Evolutionary conservation across 371 early-diverging fungal species (phyloP).

Genomic region (Sporodiniella umbellata): DNA sequence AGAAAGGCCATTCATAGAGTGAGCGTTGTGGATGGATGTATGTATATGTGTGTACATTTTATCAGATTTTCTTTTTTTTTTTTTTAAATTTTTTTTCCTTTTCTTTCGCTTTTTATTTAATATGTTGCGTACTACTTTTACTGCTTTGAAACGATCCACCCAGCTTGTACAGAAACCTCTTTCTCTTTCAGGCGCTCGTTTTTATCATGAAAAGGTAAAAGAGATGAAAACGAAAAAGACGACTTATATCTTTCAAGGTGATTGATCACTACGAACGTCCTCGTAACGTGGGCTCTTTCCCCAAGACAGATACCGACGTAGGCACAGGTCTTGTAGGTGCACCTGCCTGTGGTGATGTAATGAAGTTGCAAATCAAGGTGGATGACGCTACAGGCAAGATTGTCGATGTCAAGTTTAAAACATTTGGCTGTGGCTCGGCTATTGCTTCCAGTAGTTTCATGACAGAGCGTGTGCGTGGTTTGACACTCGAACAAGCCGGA

Average conservation of each 20-base stretch:
- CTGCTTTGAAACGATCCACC: conserved; percentile 15
- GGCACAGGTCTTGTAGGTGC: conserved; percentile 99
- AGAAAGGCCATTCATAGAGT: no score
- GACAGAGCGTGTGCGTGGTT: conserved; percentile 93
- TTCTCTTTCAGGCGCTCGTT: conserved; percentile 40
- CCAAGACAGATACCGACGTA: conserved; percentile 80
- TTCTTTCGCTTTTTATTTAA: background rate
- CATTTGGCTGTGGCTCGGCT: conserved; percentile 99
- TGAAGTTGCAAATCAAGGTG: conserved; percentile 98
- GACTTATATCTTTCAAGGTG: conserved; percentile 43
- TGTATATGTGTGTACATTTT: no score
- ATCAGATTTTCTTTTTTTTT: no score
- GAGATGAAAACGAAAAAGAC: background rate
- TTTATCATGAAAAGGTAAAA: conserved; percentile 76
- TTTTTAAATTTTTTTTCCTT: conserved; percentile 1
- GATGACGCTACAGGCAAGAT: conserved; percentile 88
- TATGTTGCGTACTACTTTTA: conserved; percentile 31
- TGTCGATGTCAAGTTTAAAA: conserved; percentile 97
- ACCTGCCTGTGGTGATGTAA: conserved; percentile 99
- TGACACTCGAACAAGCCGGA: conserved; percentile 88
- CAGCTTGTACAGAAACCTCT: conserved; percentile 29
- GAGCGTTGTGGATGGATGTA: no score
- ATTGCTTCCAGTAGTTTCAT: conserved; percentile 95
- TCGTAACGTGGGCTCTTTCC: conserved; percentile 96
- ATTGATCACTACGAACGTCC: conserved; percentile 96